Percentiles rank a stretch among this genome's conserved stretches.
These are phyloP conservation scores for Perkinsus olseni DNA, from an alignment of 169 alveolate species.

Conservation along the genomic window DNA sequence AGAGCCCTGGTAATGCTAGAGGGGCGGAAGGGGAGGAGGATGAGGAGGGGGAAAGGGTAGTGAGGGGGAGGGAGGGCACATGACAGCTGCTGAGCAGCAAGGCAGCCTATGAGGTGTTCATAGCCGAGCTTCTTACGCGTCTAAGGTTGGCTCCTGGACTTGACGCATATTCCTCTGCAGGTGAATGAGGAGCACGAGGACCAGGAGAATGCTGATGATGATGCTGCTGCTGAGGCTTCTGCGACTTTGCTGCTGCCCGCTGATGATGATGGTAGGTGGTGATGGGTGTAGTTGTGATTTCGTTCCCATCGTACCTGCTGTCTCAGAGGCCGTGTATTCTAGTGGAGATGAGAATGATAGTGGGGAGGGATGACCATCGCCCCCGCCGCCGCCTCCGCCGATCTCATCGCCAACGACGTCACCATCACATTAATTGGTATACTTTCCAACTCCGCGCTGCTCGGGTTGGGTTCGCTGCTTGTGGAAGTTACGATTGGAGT, in stretches of 20 bases:
- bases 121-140: too few species aligned
- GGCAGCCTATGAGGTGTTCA: neutral
- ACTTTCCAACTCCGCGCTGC: neutral
- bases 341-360: neutral
- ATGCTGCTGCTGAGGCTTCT: too few species aligned
- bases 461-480: too few species aligned
- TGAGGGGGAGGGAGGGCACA: neutral
- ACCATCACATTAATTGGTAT: neutral
- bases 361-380: neutral
- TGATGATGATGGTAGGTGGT: too few species aligned
- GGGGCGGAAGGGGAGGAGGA: neutral
- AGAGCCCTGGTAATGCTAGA: conserved; percentile 1
- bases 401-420: neutral
- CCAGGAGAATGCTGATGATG: too few species aligned
- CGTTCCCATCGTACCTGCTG: neutral
- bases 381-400: too few species aligned
- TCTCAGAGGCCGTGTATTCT: neutral
- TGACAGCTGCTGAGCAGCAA: neutral
- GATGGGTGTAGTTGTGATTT: too few species aligned
- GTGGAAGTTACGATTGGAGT: too few species aligned
- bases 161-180: too few species aligned
- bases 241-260: too few species aligned
- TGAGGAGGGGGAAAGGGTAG: neutral
- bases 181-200: too few species aligned
- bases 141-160: too few species aligned